These are phyloP conservation scores for Auriscalpium vulgare DNA, from an alignment of 768 basidiomycete species.

Conservation along the genomic window DNA sequence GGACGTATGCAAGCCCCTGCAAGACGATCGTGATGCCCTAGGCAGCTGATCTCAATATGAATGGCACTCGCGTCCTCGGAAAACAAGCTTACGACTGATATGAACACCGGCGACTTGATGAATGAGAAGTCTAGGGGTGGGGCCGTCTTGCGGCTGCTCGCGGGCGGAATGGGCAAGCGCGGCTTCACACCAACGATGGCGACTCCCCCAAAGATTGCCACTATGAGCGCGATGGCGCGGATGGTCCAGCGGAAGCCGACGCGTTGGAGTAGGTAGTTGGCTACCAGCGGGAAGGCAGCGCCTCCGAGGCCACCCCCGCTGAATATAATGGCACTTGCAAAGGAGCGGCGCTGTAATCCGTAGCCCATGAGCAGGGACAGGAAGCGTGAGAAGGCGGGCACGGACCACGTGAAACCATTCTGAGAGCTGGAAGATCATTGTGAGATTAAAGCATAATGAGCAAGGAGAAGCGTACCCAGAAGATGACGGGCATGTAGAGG, in stretches of 20 bases:
- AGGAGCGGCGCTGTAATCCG: slow-evolving; percentile 12
- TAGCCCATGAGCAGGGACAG: background rate
- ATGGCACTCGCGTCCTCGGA: background rate
- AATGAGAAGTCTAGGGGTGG: slow-evolving; percentile 16
- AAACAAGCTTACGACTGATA: slow-evolving; percentile 13
- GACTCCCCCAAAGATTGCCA: slow-evolving; percentile 9
- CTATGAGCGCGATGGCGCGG: slow-evolving; percentile 14
- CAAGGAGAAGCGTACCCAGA: background rate
- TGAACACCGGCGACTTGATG: slow-evolving; percentile 15
- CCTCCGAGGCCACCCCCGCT: slow-evolving; percentile 18
- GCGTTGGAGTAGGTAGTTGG: slow-evolving; percentile 11
- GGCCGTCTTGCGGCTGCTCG: slow-evolving; percentile 12
- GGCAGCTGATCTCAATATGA: background rate
- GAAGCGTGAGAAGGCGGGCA: background rate
- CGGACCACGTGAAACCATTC: slow-evolving; percentile 15
- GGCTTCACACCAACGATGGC: slow-evolving; percentile 15
- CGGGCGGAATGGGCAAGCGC: slow-evolving; percentile 15
- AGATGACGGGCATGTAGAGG: slow-evolving; percentile 1
- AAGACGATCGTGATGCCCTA: slow-evolving; percentile 14
- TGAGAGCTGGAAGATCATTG: background rate
- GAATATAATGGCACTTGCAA: slow-evolving; percentile 18
- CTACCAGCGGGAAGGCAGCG: slow-evolving; percentile 16
- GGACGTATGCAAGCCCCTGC: slow-evolving; percentile 20
- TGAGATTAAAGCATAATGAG: background rate
- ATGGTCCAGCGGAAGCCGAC: slow-evolving; percentile 17